phyloP scores from a whole-genome alignment of 331 rosid species.

The Malus hybrid region DNA sequence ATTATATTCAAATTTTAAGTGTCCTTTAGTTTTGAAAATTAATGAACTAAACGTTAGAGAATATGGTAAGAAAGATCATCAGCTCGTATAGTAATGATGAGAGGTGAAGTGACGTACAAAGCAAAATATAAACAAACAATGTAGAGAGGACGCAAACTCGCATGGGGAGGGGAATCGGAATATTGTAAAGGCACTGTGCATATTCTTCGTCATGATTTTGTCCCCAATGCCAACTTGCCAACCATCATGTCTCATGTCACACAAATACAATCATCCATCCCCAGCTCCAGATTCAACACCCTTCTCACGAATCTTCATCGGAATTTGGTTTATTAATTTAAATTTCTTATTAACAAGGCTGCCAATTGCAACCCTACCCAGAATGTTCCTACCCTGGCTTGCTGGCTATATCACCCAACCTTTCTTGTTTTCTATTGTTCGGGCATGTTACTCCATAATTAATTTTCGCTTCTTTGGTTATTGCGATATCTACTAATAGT shows the following conservation, averaged over 20 bases:
- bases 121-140: not conserved
- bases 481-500: no score
- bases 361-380: not conserved
- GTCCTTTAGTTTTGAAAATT: no score
- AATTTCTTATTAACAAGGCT: not conserved
- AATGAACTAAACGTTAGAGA: not conserved
- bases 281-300: slow-evolving; percentile 4
- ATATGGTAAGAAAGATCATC: not conserved
- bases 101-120: not conserved
- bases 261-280: not conserved
- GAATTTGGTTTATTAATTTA: not conserved
- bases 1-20: no score
- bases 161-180: slow-evolving; percentile 14
- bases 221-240: slow-evolving; percentile 18
- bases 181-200: not conserved
- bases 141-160: slow-evolving; percentile 2
- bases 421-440: not conserved
- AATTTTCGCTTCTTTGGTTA: no score
- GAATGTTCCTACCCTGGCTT: not conserved
- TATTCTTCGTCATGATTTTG: slow-evolving; percentile 22
- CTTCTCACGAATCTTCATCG: slow-evolving; percentile 6
- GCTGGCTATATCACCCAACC: not conserved
- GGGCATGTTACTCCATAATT: no score
- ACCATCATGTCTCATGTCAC: slow-evolving; percentile 10
- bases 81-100: not conserved